Conservation (phyloP, 2,329 filamentous ascomycete genomes). For the Aspergillus fumigatiaffinis region DNA sequence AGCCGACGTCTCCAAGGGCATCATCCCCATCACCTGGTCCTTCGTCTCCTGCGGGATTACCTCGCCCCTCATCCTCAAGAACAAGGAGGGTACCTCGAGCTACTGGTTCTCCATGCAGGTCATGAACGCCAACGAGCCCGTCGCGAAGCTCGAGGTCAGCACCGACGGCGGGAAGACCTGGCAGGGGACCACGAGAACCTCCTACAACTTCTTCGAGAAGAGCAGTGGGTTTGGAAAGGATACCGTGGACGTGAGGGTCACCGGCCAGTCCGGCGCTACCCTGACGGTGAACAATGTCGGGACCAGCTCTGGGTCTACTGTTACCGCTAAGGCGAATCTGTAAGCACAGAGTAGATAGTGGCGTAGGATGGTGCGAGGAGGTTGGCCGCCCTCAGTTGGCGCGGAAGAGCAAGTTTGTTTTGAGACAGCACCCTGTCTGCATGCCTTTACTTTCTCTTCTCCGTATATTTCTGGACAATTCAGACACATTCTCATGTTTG, state of each 20-base stretch:
- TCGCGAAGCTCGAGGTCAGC: conserved; percentile 57
- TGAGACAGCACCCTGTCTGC: background rate
- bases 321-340: conserved; percentile 24
- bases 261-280: conserved; percentile 48
- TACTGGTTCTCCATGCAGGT: conserved; percentile 63
- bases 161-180: conserved; percentile 58
- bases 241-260: conserved; percentile 55
- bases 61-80: conserved; percentile 48
- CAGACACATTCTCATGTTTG: background rate
- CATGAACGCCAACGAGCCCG: conserved; percentile 57
- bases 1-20: conserved; percentile 42
- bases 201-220: conserved; percentile 63
- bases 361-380: background rate
- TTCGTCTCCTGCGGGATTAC: conserved; percentile 51
- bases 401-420: background rate
- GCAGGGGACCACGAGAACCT: conserved; percentile 51
- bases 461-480: conserved; percentile 3
- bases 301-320: conserved; percentile 11
- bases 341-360: conserved; percentile 2
- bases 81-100: conserved; percentile 46
- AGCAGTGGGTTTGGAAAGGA: conserved; percentile 52
- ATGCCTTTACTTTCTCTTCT: background rate
- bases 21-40: conserved; percentile 50
- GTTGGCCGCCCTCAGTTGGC: background rate
- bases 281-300: conserved; percentile 52